Conservation (phyloP, 352 stramenopile species). For the Pythium rishiriense region DNA sequence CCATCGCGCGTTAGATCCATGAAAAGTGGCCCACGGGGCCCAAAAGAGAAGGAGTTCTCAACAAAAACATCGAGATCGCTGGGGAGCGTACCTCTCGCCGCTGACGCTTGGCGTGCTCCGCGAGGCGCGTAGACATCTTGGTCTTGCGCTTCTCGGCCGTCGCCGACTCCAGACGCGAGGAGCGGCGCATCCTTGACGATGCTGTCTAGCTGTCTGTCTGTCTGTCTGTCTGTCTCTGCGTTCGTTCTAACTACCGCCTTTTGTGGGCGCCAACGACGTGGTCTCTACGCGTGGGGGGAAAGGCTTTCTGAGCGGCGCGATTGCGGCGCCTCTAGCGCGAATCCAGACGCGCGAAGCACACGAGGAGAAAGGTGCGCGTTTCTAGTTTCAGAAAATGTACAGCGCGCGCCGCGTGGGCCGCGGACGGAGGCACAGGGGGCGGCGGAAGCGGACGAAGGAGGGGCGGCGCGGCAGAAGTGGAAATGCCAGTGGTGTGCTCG, state of each 20-base stretch:
- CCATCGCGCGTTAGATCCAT: too few species aligned
- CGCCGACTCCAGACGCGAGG: slow-evolving; percentile 54
- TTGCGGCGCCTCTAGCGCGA: slow-evolving; percentile 20
- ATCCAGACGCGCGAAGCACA: not conserved
- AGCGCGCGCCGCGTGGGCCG: not conserved
- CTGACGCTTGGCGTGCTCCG: slow-evolving; percentile 30
- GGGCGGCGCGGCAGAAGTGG: slow-evolving; percentile 18
- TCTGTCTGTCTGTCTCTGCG: too few species aligned
- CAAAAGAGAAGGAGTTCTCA: not conserved
- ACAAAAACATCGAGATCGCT: not conserved
- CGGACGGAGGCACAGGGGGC: not conserved
- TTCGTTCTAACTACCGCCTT: too few species aligned
- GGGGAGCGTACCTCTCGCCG: slow-evolving; percentile 25
- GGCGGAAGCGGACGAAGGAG: slow-evolving; percentile 6
- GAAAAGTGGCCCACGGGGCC: too few species aligned
- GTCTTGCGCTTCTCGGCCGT: slow-evolving; percentile 40
- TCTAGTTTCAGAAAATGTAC: slow-evolving; percentile 14
- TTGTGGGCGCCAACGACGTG: too few species aligned
- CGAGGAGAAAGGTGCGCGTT: not conserved
- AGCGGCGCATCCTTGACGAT: too few species aligned
- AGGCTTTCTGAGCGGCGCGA: not conserved
- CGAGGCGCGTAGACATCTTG: slow-evolving; percentile 68
- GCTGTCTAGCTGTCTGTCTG: too few species aligned
- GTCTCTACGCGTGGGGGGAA: too few species aligned
- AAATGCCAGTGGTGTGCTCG: too few species aligned